Conservation (phyloP, 148 eudicot species). For the Cornus controversa region DNA sequence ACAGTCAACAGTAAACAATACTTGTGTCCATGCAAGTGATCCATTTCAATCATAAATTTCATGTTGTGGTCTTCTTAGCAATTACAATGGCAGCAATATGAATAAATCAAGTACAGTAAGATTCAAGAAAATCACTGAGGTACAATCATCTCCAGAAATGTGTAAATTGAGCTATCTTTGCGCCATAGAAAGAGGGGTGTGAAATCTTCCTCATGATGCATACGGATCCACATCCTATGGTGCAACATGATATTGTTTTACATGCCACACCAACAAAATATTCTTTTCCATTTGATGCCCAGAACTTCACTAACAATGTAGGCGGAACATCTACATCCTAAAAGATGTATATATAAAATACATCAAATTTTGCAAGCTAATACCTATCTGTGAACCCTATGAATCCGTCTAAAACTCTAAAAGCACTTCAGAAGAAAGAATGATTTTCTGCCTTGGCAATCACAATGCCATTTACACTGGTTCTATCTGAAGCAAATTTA, state of each 20-base stretch:
- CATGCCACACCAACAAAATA: constrained; percentile 2
- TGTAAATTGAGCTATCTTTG: background rate
- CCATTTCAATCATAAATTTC: too few relatives aligned
- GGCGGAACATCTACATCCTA: background rate
- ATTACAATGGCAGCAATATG: background rate
- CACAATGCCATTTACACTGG: background rate
- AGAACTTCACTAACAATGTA: background rate
- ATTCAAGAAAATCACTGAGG: background rate
- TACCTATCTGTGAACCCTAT: background rate
- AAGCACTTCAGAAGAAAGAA: background rate
- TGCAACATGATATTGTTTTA: background rate
- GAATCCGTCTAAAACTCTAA: too few relatives aligned
- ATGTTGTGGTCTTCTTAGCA: background rate
- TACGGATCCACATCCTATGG: too few relatives aligned
- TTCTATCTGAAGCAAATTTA: background rate
- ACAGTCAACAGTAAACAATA: too few relatives aligned
- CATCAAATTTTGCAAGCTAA: background rate
- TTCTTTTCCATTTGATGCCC: background rate
- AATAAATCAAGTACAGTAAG: background rate
- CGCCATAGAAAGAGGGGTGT: background rate
- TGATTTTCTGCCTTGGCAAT: background rate
- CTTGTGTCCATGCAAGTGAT: too few relatives aligned
- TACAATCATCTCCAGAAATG: background rate
- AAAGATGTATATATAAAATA: too few relatives aligned
- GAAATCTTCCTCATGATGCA: background rate